Evolutionary conservation across 2,329 filamentous ascomycete species (phyloP), one percentile per base, ranked within the genome.

Genomic region (Claviceps lovelessii): DNA sequence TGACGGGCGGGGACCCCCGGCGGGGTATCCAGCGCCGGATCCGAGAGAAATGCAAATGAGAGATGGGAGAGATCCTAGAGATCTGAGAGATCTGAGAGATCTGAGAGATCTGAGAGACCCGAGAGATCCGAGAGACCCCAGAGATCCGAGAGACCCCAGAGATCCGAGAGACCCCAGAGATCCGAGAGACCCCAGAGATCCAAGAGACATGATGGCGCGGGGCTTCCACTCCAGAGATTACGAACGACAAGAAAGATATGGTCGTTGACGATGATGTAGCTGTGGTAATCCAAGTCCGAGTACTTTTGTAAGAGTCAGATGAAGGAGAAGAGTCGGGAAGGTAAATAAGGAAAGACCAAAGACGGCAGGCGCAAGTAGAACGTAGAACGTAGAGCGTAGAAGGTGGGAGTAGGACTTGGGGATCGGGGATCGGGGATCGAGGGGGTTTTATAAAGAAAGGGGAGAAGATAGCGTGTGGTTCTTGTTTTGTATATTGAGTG

Each of bases 221-320:
- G 72, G 73, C 31, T 58, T 76, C 37, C 65, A 73, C 52, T 73
- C 72, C 15, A 73, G 73, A 37, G 73, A 76, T 39, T 76, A 73
- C 52, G 73, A 76, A 9, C 68, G 68, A 29, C 72, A 70, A 44
- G 73, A 76, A 56, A 67, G 68, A 48, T 77, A 75, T 57, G 69
- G 73, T 58, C 67, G 74, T 57, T 75, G 37, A 4, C 19, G 39
- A 41, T 33, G 39, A 51, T n/a, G 35, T 3, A 7, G 10, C 10
- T 37, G 9, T 8, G 10, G 8, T 8, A 10, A 10, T 37, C 10
- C 9, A 37, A 37, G 35, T 11, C 35, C 35, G 7, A 10, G 35
- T 37, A 37, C 10, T 37, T 37, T 37, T 37, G 35, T 37, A 37
- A 37, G 35, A 33, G 31, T 5, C 31, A 33, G 31, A 9, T 33